phyloP scores from a whole-genome alignment of 2,329 filamentous ascomycete genomes.

The Ophiostoma quercus region DNA sequence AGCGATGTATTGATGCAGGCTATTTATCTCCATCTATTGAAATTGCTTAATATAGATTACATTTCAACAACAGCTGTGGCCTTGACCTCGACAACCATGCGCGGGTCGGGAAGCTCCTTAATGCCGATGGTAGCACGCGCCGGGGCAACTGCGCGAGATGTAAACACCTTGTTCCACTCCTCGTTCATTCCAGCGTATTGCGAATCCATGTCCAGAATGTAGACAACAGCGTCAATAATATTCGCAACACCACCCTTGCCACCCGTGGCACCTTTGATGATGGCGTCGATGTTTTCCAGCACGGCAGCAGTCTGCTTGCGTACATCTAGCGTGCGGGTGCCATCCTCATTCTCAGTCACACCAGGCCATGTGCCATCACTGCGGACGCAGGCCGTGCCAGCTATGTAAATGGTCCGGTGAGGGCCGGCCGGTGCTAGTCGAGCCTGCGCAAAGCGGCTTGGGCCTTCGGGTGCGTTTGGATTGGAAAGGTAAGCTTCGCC shows the following conservation, averaged over 20 bases:
- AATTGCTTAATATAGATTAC: constrained; percentile 3
- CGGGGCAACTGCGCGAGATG: constrained; percentile 36
- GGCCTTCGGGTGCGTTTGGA: constrained; percentile 30
- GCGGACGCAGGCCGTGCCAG: constrained; percentile 36
- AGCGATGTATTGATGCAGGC: too few species aligned
- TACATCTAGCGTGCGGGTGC: constrained; percentile 35
- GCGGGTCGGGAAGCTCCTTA: constrained; percentile 33
- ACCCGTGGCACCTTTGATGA: constrained; percentile 37
- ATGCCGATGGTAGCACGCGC: constrained; percentile 35
- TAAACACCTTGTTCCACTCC: constrained; percentile 43
- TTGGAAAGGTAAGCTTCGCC: constrained; percentile 35
- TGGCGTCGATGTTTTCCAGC: constrained; percentile 36
- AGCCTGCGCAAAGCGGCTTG: constrained; percentile 36
- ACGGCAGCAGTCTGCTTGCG: constrained; percentile 38
- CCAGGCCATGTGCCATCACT: constrained; percentile 37
- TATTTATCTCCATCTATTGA: not conserved
- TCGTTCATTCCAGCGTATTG: constrained; percentile 44
- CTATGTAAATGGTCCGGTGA: constrained; percentile 39
- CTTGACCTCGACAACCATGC: constrained; percentile 36
- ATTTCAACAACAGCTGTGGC: constrained; percentile 31
- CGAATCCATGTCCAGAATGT: constrained; percentile 39
- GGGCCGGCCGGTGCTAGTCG: constrained; percentile 33
- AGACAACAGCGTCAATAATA: constrained; percentile 40
- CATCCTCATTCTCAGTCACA: constrained; percentile 36
- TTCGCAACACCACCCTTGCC: constrained; percentile 37